These are phyloP conservation scores for Aspergillus alliaceus DNA, from an alignment of 2,329 filamentous ascomycete genomes.

Conservation along the genomic window DNA sequence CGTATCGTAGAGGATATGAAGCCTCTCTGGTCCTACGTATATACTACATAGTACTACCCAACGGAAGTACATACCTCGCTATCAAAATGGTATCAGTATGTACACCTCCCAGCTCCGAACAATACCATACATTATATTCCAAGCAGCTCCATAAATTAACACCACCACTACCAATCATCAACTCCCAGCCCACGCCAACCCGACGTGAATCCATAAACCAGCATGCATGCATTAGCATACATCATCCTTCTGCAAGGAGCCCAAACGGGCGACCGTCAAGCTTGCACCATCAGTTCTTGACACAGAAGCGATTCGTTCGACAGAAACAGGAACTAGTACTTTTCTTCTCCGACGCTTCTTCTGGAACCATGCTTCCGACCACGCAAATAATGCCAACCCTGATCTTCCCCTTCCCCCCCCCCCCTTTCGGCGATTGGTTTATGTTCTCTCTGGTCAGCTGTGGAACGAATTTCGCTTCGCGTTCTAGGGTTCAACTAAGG, in stretches of 20 bases:
- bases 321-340: constrained; percentile 3
- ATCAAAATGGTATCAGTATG: background rate
- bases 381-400: background rate
- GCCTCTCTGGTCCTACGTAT: no score
- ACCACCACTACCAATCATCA: background rate
- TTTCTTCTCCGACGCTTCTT: background rate
- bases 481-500: background rate
- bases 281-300: constrained; percentile 3
- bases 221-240: constrained; percentile 7
- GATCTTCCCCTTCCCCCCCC: background rate
- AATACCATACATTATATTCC: background rate
- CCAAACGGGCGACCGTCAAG: constrained; percentile 3
- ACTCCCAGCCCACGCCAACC: background rate
- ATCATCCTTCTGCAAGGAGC: constrained; percentile 8
- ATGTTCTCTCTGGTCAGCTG: background rate
- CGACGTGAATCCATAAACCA: background rate
- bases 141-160: background rate
- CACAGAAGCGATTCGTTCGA: background rate
- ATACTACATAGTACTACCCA: no score
- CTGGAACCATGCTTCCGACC: background rate
- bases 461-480: background rate
- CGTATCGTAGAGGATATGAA: background rate
- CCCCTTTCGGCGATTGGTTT: no score
- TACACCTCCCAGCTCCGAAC: background rate
- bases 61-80: background rate